A percentile compares a stretch with the other conserved stretches of the same genome.
These are phyloP conservation scores for Crithidia brevicula DNA, from an alignment of 208 protist species.

Conservation along the genomic window DNA sequence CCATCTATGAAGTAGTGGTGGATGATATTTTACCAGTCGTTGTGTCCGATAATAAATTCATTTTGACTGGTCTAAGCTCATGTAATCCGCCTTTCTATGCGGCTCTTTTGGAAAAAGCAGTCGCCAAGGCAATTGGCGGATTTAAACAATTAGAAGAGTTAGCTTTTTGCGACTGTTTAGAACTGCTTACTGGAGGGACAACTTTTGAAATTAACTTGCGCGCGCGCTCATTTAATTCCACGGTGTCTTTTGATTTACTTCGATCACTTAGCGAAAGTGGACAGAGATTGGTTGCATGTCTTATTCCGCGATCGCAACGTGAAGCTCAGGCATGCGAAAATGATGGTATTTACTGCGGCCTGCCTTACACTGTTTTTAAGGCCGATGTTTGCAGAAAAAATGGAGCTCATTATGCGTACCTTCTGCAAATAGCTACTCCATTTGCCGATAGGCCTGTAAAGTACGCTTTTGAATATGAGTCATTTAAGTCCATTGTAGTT, in stretches of 20 bases:
- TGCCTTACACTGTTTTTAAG: constrained; percentile 29
- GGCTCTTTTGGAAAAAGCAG: constrained; percentile 67
- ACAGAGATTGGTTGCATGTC: constrained; percentile 23
- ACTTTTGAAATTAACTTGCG: constrained; percentile 57
- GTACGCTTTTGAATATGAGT: constrained; percentile 17
- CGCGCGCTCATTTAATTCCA: neutral
- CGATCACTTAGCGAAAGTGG: constrained; percentile 21
- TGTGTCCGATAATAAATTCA: constrained; percentile 4
- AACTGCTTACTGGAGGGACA: constrained; percentile 60
- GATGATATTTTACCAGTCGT: constrained; percentile 68
- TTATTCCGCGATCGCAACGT: constrained; percentile 9
- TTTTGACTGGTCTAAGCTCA: constrained; percentile 45
- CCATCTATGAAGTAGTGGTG: constrained; percentile 43
- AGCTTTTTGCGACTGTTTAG: constrained; percentile 51
- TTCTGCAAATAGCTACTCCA: constrained; percentile 25
- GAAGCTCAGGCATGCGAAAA: constrained; percentile 23
- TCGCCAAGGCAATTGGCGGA: constrained; percentile 68
- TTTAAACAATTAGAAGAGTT: constrained; percentile 56
- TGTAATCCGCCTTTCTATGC: constrained; percentile 58
- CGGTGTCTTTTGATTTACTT: constrained; percentile 22
- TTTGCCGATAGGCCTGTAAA: constrained; percentile 5
- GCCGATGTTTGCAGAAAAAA: constrained; percentile 31
- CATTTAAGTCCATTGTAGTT: constrained; percentile 12
- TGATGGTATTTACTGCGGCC: constrained; percentile 21
- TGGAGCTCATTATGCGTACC: constrained; percentile 26